Conservation (phyloP, 2,329 filamentous ascomycete genomes). For the Aspergillus fijiensis region DNA sequence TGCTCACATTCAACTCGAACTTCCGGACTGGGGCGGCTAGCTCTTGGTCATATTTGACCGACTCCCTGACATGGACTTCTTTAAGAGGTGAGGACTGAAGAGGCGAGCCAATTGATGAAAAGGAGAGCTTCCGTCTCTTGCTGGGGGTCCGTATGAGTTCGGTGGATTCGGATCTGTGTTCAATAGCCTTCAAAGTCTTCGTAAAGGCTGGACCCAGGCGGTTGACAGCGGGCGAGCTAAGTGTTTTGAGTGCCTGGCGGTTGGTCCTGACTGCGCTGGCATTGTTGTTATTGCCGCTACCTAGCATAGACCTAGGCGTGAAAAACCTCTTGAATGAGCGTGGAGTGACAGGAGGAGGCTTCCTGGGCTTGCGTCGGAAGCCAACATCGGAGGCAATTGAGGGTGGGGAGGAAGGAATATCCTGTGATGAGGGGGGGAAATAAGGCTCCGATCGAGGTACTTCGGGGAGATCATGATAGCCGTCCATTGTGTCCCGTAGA, state of each 20-base stretch:
- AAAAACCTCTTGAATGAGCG: constrained; percentile 53
- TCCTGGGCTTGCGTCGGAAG: constrained; percentile 40
- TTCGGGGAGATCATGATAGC: constrained; percentile 32
- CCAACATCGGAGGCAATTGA: constrained; percentile 41
- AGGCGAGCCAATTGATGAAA: constrained; percentile 47
- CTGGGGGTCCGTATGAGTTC: constrained; percentile 41
- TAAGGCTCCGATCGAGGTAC: constrained; percentile 38
- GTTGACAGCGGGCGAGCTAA: constrained; percentile 46
- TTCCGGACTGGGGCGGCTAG: constrained; percentile 29
- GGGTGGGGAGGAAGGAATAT: constrained; percentile 45
- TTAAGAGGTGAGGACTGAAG: constrained; percentile 52
- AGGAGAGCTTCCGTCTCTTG: constrained; percentile 48
- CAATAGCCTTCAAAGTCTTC: constrained; percentile 35
- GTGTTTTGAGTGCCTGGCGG: constrained; percentile 46
- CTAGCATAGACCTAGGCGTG: constrained; percentile 47
- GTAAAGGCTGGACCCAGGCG: constrained; percentile 44
- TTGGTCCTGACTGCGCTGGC: constrained; percentile 39
- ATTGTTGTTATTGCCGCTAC: constrained; percentile 34
- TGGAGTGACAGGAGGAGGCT: constrained; percentile 51
- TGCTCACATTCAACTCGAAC: constrained; percentile 22
- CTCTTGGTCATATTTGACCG: constrained; percentile 33
- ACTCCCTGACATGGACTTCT: constrained; percentile 38
- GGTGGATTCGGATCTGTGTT: constrained; percentile 28
- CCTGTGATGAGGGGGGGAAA: constrained; percentile 31
- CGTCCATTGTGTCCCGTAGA: constrained; percentile 32